Conservation (phyloP, 2,329 filamentous ascomycete genomes). For the Colletotrichum liriopes region DNA sequence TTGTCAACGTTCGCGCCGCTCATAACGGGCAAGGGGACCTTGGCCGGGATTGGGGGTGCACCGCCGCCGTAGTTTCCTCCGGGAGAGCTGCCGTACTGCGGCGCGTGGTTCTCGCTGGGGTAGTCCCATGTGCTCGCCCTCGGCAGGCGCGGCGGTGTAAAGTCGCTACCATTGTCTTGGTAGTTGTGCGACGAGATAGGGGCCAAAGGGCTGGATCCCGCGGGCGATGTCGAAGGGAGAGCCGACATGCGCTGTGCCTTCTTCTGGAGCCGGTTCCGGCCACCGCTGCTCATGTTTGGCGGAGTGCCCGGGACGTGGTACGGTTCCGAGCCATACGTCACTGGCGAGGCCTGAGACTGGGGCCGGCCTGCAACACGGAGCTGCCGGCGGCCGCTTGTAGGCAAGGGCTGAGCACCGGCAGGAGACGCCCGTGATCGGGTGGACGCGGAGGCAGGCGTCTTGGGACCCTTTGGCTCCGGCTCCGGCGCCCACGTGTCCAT, state of each 20-base stretch:
- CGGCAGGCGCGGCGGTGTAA: slow-evolving; percentile 60
- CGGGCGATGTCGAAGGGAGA: slow-evolving; percentile 55
- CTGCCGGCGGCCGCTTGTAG: slow-evolving; percentile 65
- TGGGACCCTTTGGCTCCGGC: slow-evolving; percentile 68
- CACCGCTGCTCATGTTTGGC: slow-evolving; percentile 53
- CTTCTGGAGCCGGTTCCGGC: slow-evolving; percentile 77
- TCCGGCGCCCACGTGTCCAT: slow-evolving; percentile 85
- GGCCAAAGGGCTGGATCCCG: slow-evolving; percentile 65
- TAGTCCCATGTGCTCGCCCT: slow-evolving; percentile 69
- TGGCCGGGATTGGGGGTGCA: slow-evolving; percentile 77
- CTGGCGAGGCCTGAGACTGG: slow-evolving; percentile 60
- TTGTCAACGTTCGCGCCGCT: slow-evolving; percentile 60
- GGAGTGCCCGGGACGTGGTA: slow-evolving; percentile 52
- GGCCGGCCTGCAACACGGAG: slow-evolving; percentile 67
- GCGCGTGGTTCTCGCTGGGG: slow-evolving; percentile 66
- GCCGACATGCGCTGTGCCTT: slow-evolving; percentile 66
- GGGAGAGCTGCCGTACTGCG: slow-evolving; percentile 52
- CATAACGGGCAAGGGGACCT: slow-evolving; percentile 72
- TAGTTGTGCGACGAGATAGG: slow-evolving; percentile 68
- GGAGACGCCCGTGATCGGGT: slow-evolving; percentile 59
- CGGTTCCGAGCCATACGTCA: slow-evolving; percentile 48
- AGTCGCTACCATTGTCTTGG: slow-evolving; percentile 59
- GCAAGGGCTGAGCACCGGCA: slow-evolving; percentile 68
- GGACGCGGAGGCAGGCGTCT: slow-evolving; percentile 47
- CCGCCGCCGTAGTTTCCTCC: slow-evolving; percentile 46